These are phyloP conservation scores for Phtheirospermum japonicum DNA, from an alignment of 257 asterid genomes.

Conservation along the genomic window DNA sequence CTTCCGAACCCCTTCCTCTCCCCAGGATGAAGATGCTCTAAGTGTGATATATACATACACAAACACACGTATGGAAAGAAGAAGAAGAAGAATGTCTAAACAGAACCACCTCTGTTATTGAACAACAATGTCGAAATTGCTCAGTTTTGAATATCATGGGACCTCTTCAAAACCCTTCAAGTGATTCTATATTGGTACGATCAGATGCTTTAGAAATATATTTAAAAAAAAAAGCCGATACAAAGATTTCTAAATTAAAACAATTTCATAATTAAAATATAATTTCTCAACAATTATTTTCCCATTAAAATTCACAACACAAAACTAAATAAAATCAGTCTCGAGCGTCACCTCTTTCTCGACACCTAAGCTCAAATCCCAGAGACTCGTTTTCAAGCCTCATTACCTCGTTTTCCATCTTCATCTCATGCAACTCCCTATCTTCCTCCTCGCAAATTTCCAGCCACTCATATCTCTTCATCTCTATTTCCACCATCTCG, in stretches of 20 bases:
- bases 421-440: slow-evolving; percentile 34
- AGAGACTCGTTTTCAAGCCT: slow-evolving; percentile 44
- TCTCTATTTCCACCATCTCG: slow-evolving; percentile 43
- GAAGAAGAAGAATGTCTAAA: not conserved
- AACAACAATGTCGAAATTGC: not conserved
- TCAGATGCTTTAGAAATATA: not conserved
- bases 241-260: not conserved
- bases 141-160: not conserved
- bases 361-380: slow-evolving; percentile 28
- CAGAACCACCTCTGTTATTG: not conserved
- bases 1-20: too few relatives aligned
- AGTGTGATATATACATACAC: too few relatives aligned
- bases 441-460: slow-evolving; percentile 31
- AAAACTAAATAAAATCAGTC: too few relatives aligned
- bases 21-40: too few relatives aligned
- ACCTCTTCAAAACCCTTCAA: not conserved
- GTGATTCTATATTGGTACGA: not conserved
- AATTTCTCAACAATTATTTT: too few relatives aligned
- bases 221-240: not conserved
- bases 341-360: too few relatives aligned
- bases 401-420: slow-evolving; percentile 38
- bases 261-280: not conserved
- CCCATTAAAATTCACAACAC: too few relatives aligned
- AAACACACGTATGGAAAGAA: too few relatives aligned
- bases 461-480: slow-evolving; percentile 27